phyloP scores from a whole-genome alignment of 331 rosid species.

The Quercus tomentella region DNA sequence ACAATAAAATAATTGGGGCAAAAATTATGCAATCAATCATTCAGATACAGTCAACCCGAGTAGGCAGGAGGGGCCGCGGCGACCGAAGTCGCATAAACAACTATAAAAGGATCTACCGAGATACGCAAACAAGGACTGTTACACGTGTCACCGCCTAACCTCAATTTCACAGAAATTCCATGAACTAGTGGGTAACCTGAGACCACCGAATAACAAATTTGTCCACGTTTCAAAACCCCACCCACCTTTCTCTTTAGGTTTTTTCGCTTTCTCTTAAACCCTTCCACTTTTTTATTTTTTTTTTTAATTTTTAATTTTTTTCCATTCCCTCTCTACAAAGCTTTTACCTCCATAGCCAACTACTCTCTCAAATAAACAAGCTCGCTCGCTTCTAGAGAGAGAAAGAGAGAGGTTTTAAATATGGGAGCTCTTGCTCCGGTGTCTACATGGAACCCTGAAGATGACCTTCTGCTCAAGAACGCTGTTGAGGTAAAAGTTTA shows the following conservation, averaged over 20 bases:
- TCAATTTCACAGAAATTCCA: constrained; percentile 13
- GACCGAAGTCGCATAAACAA: background rate
- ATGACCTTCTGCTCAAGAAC: constrained; percentile 80
- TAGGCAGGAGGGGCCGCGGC: too few relatives aligned
- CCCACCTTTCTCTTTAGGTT: constrained; percentile 7
- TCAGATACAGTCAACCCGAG: too few relatives aligned
- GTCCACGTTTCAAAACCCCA: constrained; percentile 23
- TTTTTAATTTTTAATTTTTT: background rate
- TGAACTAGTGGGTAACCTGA: background rate
- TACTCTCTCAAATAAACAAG: background rate
- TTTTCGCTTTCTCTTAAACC: constrained; percentile 8
- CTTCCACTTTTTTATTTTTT: background rate
- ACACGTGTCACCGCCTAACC: constrained; percentile 24
- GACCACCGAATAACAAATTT: background rate
- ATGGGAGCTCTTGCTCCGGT: constrained; percentile 79
- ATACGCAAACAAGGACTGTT: background rate
- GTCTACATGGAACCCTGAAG: constrained; percentile 66
- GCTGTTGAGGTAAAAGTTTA: constrained; percentile 67
- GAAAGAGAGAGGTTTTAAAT: constrained; percentile 8
- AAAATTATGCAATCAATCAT: too few relatives aligned
- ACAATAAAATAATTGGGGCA: too few relatives aligned
- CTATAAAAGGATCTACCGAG: background rate
- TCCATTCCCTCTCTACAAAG: background rate
- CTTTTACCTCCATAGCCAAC: background rate
- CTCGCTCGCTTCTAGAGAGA: background rate